Evolutionary conservation across 179 eudicot species (phyloP).

Genomic region (Beta lomatogona): DNA sequence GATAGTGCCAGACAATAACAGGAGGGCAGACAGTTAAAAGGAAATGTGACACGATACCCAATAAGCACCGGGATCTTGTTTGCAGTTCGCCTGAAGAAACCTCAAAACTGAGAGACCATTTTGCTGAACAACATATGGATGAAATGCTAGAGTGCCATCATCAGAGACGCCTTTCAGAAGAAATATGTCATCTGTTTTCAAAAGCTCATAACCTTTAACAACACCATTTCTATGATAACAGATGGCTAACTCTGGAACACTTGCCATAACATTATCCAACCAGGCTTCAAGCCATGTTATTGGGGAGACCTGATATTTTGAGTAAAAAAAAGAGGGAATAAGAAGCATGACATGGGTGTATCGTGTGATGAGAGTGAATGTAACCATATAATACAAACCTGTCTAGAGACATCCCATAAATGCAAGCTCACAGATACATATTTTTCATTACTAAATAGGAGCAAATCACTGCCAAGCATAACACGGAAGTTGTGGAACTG

Average conservation of each 20-base stretch:
- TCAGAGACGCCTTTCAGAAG: slow-evolving; percentile 83
- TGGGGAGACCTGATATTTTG: slow-evolving; percentile 68
- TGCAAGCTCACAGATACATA: slow-evolving; percentile 95
- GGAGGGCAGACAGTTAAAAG: slow-evolving; percentile 10
- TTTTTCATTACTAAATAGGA: slow-evolving; percentile 87
- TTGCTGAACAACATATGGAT: slow-evolving; percentile 91
- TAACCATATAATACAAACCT: slow-evolving; percentile 44
- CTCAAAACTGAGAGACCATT: slow-evolving; percentile 93
- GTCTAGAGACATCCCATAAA: slow-evolving; percentile 94
- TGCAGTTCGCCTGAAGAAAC: slow-evolving; percentile 92
- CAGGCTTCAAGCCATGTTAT: slow-evolving; percentile 98
- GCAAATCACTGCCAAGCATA: slow-evolving; percentile 96
- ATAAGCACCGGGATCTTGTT: slow-evolving; percentile 98
- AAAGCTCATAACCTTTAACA: slow-evolving; percentile 92
- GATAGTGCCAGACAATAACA: neutral
- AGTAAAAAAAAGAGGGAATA: neutral
- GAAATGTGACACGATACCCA: slow-evolving; percentile 55
- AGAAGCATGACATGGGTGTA: slow-evolving; percentile 8
- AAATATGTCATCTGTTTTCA: slow-evolving; percentile 91
- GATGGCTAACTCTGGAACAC: slow-evolving; percentile 96
- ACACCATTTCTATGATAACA: slow-evolving; percentile 95
- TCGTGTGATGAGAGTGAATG: neutral
- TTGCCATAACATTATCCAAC: slow-evolving; percentile 97
- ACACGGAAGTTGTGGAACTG: slow-evolving; percentile 95
- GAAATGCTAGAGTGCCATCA: slow-evolving; percentile 92